Evolutionary conservation across 1,284 basidiomycete genomes (phyloP), one percentile per base, ranked within the genome.

Genomic region (Tilletia setariae): DNA sequence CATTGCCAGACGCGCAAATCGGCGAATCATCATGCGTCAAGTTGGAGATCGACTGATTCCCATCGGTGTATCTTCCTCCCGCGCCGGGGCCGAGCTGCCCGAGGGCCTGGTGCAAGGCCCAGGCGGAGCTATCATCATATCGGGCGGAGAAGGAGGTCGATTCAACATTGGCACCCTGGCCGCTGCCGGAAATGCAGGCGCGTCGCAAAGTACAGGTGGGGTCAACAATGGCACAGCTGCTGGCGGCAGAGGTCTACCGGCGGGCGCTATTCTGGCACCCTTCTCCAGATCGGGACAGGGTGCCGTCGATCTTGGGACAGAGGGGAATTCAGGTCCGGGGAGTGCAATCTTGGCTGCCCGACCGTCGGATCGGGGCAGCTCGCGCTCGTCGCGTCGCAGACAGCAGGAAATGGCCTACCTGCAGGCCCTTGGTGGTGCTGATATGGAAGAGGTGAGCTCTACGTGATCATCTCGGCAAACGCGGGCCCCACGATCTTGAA

Each of bases 11-110:
- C 70, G 79, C 19, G 95, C 96, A 19, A 95, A 96, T 79, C 87
- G 95, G 75, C 87, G 96, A 44, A 96, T 98, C 80, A 91, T 99
- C 67, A 98, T 99, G 93, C 90, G 96, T 59, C 94, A 98, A 83
- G 93, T 98, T 25, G 96, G 96, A 59, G 96, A 98, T 83, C 88
- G 94, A 19, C 89, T 99, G 59, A 92, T 99, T 67, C 95, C 95
- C 25, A 91, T 99, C 43, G 95, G 95, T 30, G 92, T 97, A 71
- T 95, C 93, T 9, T 84, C 83, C 1, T 82, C 81, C 1, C 51
- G 81, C 87, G 91, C 75, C 47, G 79, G 80, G 25, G 76, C 79
- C 16, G 76, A 80, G 64, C 68, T 82, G 53, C 68, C 70, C 68
- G 73, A 61, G 68, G 76, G 63, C 68, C 76, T 71, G 68, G 71